Base-by-base conservation (phyloP, 2,329 filamentous ascomycete species). In the Colletotrichum karsti region DNA sequence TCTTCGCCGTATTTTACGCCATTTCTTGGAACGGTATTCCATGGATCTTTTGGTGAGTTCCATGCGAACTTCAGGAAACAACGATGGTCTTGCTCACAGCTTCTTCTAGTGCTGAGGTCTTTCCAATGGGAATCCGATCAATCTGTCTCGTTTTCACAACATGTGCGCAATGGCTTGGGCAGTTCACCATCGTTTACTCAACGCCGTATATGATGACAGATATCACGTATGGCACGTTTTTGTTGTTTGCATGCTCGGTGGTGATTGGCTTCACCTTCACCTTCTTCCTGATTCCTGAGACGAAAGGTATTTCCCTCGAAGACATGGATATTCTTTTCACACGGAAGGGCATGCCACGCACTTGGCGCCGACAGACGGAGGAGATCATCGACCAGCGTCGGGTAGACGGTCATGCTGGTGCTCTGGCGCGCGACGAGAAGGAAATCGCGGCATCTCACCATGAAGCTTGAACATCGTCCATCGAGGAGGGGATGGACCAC, bases 211-310 rank as follows among this genome's bases (percentile, higher is more conserved):
- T 77, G 74, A 69, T 76, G 30, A 69, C 69, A 37, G 64, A 61
- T 48, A 70, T 74, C 46, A 71, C 73, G 10, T 84, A 81, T 69
- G 82, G 82, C 15, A 80, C 81, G 2, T 84, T 82, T 72, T 80
- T 84, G 70, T 81, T 84, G 73, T 84, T 84, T 69, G 82, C 79
- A 2, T 74, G 76, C 1, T 73, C 82, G 22, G 81, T 80, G 65
- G 74, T 83, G 33, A 69, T 76, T 18, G 77, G 79, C 8, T 74
- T 78, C 46, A 71, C 80, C 64, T 83, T 62, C 18, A 67, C 53
- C 1, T 75, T 68, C 51, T 59, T 72, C 15, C 67, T 72, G 22
- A 63, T 74, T 5, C 70, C 70, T 8, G 74, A 74, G 61, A 75
- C 73, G 0, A 75, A 75, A 41, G 73, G 73, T 12, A 62, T 72